Base-by-base conservation (phyloP, 257 asterid genomes). In the Solanum lycopersicoides region DNA sequence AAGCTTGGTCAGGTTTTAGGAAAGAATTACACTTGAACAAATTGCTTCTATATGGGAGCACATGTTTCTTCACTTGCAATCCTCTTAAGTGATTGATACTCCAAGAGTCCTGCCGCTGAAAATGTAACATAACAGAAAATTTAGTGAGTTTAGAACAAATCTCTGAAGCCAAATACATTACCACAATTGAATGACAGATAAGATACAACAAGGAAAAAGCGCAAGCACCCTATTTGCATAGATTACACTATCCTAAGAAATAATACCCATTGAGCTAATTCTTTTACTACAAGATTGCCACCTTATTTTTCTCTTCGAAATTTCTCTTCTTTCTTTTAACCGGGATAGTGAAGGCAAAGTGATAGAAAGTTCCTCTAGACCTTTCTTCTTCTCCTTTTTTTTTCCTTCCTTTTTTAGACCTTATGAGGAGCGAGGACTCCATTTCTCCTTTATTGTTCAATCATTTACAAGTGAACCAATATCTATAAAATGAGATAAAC, bases 61-160 rank as follows among this genome's bases (percentile, higher is more conserved):
- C 44, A 92, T 90, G 82, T 85, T 87, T 83, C 86, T 89, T 90
- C 90, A 92, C 71, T 80, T 66, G 90, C 79, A 91, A 90, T 88
- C 92, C 88, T 92, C 91, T 91, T 30, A 90, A 89, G 85, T 93
- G 90, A 87, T 89, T 91, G 50, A 93, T 79, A 86, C 92, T 91
- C 98, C 98, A 90, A 20, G 94, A 89, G 91, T 83, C 92, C 83
- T 88, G 92, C 89, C 87, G 88, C 98, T 93, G 98, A 84, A 90
- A 88, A 91, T 86, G 72, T 30, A 84, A 91, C 69, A 72, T 32
- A 69, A 82, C 63, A 90, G 87, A 85, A 84, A 50, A 18, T 32
- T n/a, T 14, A 42, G 37, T 30, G 12, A 82, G 85, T 50, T 30
- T 50, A 50, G 45, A 82, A 32, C 13, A 82, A 82, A 50, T 28